Conservation (phyloP, 1,284 basidiomycete species). For the Puccinia coronata region DNA sequence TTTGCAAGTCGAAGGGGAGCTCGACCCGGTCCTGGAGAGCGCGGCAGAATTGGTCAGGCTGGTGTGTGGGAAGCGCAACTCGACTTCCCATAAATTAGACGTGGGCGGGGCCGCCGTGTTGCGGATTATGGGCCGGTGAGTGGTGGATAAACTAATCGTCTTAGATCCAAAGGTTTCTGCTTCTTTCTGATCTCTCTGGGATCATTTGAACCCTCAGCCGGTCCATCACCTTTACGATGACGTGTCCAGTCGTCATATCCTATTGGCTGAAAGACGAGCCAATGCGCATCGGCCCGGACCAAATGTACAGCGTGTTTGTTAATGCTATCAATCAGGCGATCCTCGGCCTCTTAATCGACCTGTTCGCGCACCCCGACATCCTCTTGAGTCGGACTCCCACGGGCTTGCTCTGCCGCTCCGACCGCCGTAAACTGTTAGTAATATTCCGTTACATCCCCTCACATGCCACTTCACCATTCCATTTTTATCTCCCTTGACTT, state of each 20-base stretch:
- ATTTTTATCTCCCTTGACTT: no score
- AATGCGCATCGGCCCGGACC: constrained; percentile 12
- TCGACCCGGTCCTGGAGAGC: constrained; percentile 35
- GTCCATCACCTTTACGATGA: constrained; percentile 20
- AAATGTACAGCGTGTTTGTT: constrained; percentile 14
- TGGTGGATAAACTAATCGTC: not conserved
- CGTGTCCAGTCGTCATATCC: constrained; percentile 31
- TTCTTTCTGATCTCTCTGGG: not conserved
- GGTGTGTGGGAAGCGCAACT: not conserved
- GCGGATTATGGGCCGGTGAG: constrained; percentile 24
- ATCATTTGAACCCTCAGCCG: not conserved
- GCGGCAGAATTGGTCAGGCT: constrained; percentile 4
- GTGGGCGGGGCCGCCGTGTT: constrained; percentile 28
- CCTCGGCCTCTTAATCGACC: not conserved
- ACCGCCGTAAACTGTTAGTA: not conserved
- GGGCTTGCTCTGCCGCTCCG: constrained; percentile 9
- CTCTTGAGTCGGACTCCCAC: not conserved
- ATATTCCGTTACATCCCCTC: not conserved
- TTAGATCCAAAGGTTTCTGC: not conserved
- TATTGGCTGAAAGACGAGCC: constrained; percentile 30
- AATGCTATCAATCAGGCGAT: constrained; percentile 30
- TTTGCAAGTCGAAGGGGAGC: constrained; percentile 17
- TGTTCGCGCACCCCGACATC: not conserved
- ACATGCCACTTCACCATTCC: no score
- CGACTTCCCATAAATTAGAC: not conserved